Base-by-base conservation (phyloP, 1,139 yeast genomes). In the Magnusiomyces sp. region DNA sequence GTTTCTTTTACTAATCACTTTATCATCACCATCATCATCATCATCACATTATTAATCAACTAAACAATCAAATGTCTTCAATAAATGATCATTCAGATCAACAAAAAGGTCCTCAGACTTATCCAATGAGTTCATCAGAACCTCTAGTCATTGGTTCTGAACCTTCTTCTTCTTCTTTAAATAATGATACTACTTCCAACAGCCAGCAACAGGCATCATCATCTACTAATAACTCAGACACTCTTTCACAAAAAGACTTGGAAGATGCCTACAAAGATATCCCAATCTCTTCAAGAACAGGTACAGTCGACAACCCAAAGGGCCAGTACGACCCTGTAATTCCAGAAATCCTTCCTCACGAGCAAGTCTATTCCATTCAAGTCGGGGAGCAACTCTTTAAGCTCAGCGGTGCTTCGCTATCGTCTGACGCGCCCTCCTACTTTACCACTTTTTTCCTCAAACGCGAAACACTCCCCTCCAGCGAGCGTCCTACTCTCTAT, bases 371-470 rank as follows among this genome's bases (percentile, higher is more conserved):
- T 64, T 74, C 81, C 13, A 76, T 89, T 29, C 89, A 84, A 63
- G 82, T 88, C 3, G 95, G 95, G 0, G 76, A 74, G 49, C 73
- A 74, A 55, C 44, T 62, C 42, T 68, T 64, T 51, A 57, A 62
- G 37, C 60, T 71, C 17, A 82, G 92, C 61, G 97, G 96, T 0
- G 89, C 92, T 1, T 87, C 95, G 4, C 66, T 89, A 41, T 83
- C 90, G 23, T 85, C 87, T 1, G 97, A 88, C 66, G 55, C 72
- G 0, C 80, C 80, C 0, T 72, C 75, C 11, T 75, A 72, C 54
- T 75, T 75, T 60, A 74, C 79, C 2, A 69, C 69, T 38, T 73
- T 67, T 56, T 75, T 75, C 56, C 53, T 61, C 2, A 64, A 66
- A 29, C 56, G 57, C 54, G 41, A 49, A 23, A 58, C 58, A 32